phyloP scores from a whole-genome alignment of 305 asterid species.

The Fraxinus sp. region DNA sequence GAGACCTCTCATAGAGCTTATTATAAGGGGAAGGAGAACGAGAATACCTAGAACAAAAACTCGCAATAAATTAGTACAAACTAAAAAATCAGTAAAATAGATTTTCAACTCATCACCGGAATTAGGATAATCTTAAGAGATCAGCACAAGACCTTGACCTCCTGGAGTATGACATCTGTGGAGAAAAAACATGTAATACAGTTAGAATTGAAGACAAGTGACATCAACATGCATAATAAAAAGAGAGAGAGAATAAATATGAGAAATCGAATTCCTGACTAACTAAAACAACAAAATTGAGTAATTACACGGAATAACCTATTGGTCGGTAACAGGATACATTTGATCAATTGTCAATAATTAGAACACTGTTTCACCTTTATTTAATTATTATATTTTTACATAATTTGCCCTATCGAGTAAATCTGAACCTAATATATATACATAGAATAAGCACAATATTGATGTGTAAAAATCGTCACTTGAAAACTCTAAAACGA shows the following conservation, averaged over 20 bases:
- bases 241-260: not conserved
- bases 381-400: not conserved
- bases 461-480: not conserved
- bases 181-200: no score
- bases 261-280: not conserved
- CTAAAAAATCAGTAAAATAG: not conserved
- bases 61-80: not conserved
- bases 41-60: constrained; percentile 45
- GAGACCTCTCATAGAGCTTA: constrained; percentile 46
- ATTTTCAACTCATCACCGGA: not conserved
- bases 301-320: not conserved
- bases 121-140: not conserved
- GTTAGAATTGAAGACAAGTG: not conserved
- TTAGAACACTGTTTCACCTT: not conserved
- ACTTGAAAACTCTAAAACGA: not conserved
- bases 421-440: not conserved
- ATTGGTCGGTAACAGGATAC: not conserved
- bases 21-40: constrained; percentile 51
- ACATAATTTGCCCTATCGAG: not conserved
- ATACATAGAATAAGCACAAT: not conserved
- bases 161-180: constrained; percentile 78
- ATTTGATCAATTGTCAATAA: not conserved
- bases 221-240: not conserved
- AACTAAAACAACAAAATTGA: not conserved
- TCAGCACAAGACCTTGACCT: constrained; percentile 59